Base-by-base conservation (phyloP, 345 rosid genomes). In the Luvunga scandens region DNA sequence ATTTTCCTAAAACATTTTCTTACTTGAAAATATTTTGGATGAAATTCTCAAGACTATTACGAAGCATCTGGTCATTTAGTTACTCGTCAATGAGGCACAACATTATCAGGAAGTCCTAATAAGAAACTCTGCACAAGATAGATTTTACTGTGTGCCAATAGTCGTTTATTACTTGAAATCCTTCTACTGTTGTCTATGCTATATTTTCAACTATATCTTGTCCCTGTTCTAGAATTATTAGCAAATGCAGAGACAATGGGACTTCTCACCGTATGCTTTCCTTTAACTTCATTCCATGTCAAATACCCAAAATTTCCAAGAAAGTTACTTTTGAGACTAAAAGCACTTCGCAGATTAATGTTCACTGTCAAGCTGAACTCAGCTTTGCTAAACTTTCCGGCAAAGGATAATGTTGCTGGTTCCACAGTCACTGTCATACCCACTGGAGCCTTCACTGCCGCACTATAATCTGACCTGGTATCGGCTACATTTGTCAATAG, bases 301-400 rank as follows among this genome's bases (percentile, higher is more conserved):
- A 68, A 56, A 38, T 57, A 85, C 75, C 91, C 87, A 39, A 83
- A 82, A 66, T 88, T 87, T 19, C 86, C 90, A 25, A 83, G 72
- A 50, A 69, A 84, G 48, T 87, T 90, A 38, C 84, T 86, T 66
- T 77, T 31, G 7, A 78, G 83, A 7, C 9, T 65, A 6, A 38
- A 65, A 31, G 25, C 42, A 7, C 19, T 62, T 56, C 79, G 79
- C 80, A 84, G 28, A 48, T 76, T 57, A 61, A 87, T 68, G 34
- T 81, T 84, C 36, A 87, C 88, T 0, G 78, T 86, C 77, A 85
- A 13, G n/a, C 73, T 53, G 83, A 87, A 86, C 77, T 81, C 81
- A 0, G 84, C 85, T 74, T 62, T 84, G 66, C 86, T 53, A 38
- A 77, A 53, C 75, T 79, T 85, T n/a, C 81, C 75, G 1, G 39